Conservation (phyloP, 805 yeast species). For the Lipomyces kockii region DNA sequence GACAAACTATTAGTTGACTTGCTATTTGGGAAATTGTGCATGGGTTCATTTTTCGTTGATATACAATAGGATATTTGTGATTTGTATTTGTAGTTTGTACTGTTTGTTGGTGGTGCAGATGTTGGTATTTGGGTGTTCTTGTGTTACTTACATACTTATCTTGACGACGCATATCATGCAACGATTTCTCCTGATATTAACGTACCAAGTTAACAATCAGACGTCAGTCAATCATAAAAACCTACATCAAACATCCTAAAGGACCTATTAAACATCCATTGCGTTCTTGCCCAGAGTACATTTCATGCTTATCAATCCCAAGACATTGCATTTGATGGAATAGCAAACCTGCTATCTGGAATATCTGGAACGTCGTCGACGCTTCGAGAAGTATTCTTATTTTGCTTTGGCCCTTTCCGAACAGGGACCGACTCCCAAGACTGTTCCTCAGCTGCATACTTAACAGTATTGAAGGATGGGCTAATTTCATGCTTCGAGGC, state of each 20-base stretch:
- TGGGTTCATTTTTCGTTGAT: neutral
- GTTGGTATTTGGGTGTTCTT: neutral
- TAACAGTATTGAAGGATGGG: neutral
- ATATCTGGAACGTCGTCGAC: constrained; percentile 1
- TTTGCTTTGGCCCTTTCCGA: neutral
- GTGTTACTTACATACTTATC: neutral
- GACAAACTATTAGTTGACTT: neutral
- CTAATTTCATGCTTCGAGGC: neutral
- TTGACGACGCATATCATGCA: neutral
- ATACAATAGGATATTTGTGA: constrained; percentile 1
- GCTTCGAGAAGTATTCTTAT: neutral
- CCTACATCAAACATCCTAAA: too few species aligned
- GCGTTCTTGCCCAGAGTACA: neutral
- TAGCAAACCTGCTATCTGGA: constrained; percentile 11
- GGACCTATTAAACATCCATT: too few species aligned
- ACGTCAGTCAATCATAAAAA: too few species aligned
- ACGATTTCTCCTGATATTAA: neutral
- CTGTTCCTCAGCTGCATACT: neutral
- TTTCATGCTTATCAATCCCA: neutral
- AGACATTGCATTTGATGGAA: neutral
- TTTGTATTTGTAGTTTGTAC: neutral
- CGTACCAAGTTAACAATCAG: neutral
- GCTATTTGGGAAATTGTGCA: neutral
- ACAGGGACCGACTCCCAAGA: constrained; percentile 11
- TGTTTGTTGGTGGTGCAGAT: neutral